Base-by-base conservation (phyloP, 768 basidiomycete species). In the Suillus variegatus region DNA sequence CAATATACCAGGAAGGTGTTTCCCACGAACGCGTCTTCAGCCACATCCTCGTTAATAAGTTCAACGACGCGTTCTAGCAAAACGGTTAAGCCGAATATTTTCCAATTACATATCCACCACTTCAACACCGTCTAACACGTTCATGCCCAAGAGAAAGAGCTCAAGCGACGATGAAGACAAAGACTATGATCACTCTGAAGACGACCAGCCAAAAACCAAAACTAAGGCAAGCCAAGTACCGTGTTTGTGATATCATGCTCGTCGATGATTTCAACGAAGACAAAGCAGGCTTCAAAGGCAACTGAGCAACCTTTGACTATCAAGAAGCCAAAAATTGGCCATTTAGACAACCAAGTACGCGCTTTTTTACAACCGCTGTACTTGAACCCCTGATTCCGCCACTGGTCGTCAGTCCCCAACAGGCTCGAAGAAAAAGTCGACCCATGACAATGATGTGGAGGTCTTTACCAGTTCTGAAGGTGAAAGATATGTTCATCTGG, bases 401-500 rank as follows among this genome's bases (percentile, higher is more conserved):
- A 36, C 54, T 6, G 22, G 49, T 51, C 13, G 20, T 40, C 60
- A 77, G 73, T n/a, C 66, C 9, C 44, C 69, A 20, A 56, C 68
- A 16, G 32, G 22, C n/a, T 46, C 36, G 49, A 65, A 57, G 22
- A 66, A 28, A 61, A 60, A 36, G 46, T 28, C 25, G 5, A 13
- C 25, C 18, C 18, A 43, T 28, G 55, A 57, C 8, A 61, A 66
- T 13, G 54, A 52, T 13, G 47, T 68, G 41, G 64, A 61, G 20
- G 62, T 71, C 52, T 49, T 64, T 61, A 70, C 69, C 62, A 73
- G 67, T 12, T 40, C 68, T 0, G 75, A 77, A 22, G 76, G 78
- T 16, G 82, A 84, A 4, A 74, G 72, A 62, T 93, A 85, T 66
- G 72, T 92, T 49, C 86, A 90, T 40, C 71, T 93, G 16, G 91